Evolutionary conservation across 352 stramenopile species (phyloP).

Genomic region (Phytopythium delawarense): DNA sequence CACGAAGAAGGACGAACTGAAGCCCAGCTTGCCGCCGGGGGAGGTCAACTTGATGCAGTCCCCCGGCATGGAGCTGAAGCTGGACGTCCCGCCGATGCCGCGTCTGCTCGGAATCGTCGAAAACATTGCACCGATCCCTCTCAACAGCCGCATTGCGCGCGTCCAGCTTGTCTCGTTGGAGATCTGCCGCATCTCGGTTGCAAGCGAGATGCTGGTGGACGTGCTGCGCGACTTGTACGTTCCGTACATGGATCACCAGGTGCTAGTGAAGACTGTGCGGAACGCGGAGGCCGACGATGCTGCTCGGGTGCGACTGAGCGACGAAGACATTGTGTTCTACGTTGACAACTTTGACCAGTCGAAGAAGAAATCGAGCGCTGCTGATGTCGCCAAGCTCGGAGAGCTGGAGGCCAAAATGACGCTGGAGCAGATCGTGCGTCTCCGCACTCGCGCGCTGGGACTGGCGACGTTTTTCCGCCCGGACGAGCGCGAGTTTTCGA

Average conservation of each 20-base stretch:
- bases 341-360: slow-evolving; percentile 40
- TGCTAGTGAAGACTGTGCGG: slow-evolving; percentile 45
- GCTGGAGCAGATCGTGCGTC: slow-evolving; percentile 41
- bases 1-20: slow-evolving; percentile 21
- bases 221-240: slow-evolving; percentile 54
- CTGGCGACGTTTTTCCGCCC: slow-evolving; percentile 40
- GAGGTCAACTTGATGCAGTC: slow-evolving; percentile 35
- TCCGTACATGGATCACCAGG: slow-evolving; percentile 49
- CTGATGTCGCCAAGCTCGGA: slow-evolving; percentile 18
- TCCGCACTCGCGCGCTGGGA: slow-evolving; percentile 33
- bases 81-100: slow-evolving; percentile 53
- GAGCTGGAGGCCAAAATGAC: slow-evolving; percentile 39
- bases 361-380: slow-evolving; percentile 31
- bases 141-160: slow-evolving; percentile 32
- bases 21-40: slow-evolving; percentile 12
- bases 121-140: slow-evolving; percentile 41
- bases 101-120: slow-evolving; percentile 55
- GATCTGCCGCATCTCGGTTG: slow-evolving; percentile 36
- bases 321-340: slow-evolving; percentile 54
- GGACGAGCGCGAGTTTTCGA: slow-evolving; percentile 33
- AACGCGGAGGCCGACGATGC: slow-evolving; percentile 38
- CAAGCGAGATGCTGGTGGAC: slow-evolving; percentile 35
- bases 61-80: slow-evolving; percentile 34
- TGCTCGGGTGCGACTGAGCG: slow-evolving; percentile 26
- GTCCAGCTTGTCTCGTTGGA: slow-evolving; percentile 37